These are phyloP conservation scores for Pseudocercospora macadamiae DNA, from an alignment of 2,329 filamentous ascomycete genomes.

Conservation along the genomic window DNA sequence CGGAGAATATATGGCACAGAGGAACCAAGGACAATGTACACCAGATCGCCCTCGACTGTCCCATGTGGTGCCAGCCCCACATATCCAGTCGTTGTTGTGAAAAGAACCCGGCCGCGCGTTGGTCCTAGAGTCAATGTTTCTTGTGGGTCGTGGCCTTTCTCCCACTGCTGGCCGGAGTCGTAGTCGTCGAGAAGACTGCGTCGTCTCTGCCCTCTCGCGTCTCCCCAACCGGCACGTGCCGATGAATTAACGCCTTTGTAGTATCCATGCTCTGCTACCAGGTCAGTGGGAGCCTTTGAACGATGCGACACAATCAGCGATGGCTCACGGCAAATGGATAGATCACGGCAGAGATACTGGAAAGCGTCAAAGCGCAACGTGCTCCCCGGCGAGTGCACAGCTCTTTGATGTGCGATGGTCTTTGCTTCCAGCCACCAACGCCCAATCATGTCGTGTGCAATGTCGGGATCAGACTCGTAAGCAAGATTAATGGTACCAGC, in stretches of 20 bases:
- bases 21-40: conserved; percentile 33
- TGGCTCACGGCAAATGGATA: conserved; percentile 21
- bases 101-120: conserved; percentile 32
- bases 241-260: conserved; percentile 8
- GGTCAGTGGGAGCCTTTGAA: not conserved
- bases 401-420: conserved; percentile 26
- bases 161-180: conserved; percentile 16
- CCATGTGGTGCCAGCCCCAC: conserved; percentile 34
- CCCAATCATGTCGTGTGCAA: conserved; percentile 19
- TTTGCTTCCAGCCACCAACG: conserved; percentile 34
- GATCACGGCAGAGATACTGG: conserved; percentile 27
- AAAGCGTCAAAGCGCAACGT: conserved; percentile 33
- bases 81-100: conserved; percentile 32
- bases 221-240: not conserved
- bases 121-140: not conserved
- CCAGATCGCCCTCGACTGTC: conserved; percentile 32
- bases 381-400: conserved; percentile 33
- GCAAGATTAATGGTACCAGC: conserved; percentile 27
- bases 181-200: conserved; percentile 33
- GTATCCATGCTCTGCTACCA: conserved; percentile 18
- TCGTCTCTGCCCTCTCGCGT: conserved; percentile 13
- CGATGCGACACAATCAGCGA: not conserved
- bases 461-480: conserved; percentile 8
- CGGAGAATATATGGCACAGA: conserved; percentile 33
- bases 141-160: conserved; percentile 27